Base-by-base conservation (phyloP, 2,329 filamentous ascomycete genomes). In the Pseudogymnoascus sp. region DNA sequence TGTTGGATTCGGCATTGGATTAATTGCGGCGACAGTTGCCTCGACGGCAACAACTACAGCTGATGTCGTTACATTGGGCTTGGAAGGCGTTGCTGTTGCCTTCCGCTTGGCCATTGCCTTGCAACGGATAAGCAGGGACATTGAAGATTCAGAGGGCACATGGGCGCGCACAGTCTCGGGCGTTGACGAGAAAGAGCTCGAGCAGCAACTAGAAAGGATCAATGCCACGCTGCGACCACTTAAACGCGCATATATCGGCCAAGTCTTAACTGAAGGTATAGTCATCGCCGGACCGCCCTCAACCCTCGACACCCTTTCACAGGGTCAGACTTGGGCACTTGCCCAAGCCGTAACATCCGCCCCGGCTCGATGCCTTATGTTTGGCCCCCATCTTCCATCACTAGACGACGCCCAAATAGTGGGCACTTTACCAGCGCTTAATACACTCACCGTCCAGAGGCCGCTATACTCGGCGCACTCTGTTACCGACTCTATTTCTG, bases 1-100 rank as follows among this genome's bases (percentile, higher is more conserved):
- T 19, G 11, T 63, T 16, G 68, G 66, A 4, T 67, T 69, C 22
- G 69, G 68, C 16, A 59, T 63, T 19, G 68, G 68, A 1, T 64
- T 70, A 22, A 60, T 70, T 12, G 65, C 62, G 22, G 65, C 67
- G 11, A n/a, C 65, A 8, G 62, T 63, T 7, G 64, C 66, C 6
- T 60, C 68, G 16, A 40, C 59, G 5, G 60, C 68, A 6, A 40
- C 38, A 59, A 59, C 11, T 1, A 46, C 63, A 33, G 41, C 38
- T 8, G 68, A 65, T 11, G 35, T 70, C 5, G 62, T 64, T 0
- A 14, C 35, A 56, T 14, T 61, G 11, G 61, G 41, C 6, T 37
- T 61, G 19, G 53, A 61, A 1, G 53, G 63, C 6, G 65, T 67
- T 37, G 65, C 61, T 28, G 35, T 61, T 41, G 65, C 62, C 6